These are phyloP conservation scores for Hypoxylon sp. DNA, from an alignment of 2,329 filamentous ascomycete genomes.

Conservation along the genomic window DNA sequence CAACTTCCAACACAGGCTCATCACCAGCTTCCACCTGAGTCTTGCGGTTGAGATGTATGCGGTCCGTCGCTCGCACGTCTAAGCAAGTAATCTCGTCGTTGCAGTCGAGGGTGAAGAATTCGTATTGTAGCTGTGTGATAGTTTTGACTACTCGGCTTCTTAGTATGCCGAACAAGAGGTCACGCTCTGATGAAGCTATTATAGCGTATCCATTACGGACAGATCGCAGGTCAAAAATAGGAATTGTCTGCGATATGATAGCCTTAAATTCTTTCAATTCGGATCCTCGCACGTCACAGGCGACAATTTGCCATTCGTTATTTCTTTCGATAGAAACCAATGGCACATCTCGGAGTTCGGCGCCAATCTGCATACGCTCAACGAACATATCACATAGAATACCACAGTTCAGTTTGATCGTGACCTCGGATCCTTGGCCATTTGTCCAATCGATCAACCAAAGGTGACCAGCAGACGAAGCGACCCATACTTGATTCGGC, in stretches of 20 bases:
- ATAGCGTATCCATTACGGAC: conserved; percentile 71
- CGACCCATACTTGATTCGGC: conserved; percentile 70
- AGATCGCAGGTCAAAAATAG: conserved; percentile 65
- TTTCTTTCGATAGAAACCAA: conserved; percentile 63
- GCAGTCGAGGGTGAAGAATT: conserved; percentile 71
- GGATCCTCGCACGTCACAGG: conserved; percentile 59
- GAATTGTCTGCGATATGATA: conserved; percentile 56
- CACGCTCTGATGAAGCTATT: conserved; percentile 66
- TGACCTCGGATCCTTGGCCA: conserved; percentile 59
- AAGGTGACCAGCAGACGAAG: conserved; percentile 69
- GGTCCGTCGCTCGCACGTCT: conserved; percentile 67
- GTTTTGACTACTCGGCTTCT: conserved; percentile 52
- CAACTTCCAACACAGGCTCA: conserved; percentile 74
- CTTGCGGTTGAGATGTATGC: conserved; percentile 55
- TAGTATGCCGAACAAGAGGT: conserved; percentile 73
- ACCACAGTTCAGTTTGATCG: conserved; percentile 61
- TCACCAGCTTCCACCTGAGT: conserved; percentile 50
- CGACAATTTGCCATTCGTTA: conserved; percentile 60
- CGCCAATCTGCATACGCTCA: conserved; percentile 57
- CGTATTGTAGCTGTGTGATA: conserved; percentile 64
- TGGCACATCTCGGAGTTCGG: conserved; percentile 61
- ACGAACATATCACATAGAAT: conserved; percentile 64
- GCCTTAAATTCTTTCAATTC: conserved; percentile 53
- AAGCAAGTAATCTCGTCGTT: conserved; percentile 77
- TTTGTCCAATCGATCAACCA: conserved; percentile 72